These are phyloP conservation scores for Phytophthora sp. DNA, from an alignment of 352 stramenopile genomes.

Conservation along the genomic window DNA sequence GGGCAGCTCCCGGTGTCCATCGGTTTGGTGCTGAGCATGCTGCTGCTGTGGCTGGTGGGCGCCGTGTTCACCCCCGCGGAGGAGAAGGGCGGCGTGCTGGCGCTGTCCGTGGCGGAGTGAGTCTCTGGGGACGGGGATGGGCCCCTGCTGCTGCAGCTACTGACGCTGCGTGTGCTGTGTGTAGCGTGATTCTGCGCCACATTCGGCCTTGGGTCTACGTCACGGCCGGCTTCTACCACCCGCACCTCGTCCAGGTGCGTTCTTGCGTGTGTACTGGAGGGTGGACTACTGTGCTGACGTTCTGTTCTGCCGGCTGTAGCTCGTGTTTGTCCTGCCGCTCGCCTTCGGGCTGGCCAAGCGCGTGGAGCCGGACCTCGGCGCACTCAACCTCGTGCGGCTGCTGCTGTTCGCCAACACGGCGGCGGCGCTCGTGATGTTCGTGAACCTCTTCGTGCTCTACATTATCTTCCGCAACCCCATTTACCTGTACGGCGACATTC, in stretches of 20 bases:
- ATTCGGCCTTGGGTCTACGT: conserved; percentile 89
- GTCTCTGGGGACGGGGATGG: too few species aligned
- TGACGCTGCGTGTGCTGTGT: not conserved
- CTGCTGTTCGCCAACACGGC: conserved; percentile 79
- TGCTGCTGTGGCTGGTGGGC: conserved; percentile 76
- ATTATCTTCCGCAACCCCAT: conserved; percentile 80
- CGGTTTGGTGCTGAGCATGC: conserved; percentile 60
- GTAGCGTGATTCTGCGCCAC: conserved; percentile 81
- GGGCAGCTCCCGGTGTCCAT: conserved; percentile 76
- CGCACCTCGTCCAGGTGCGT: conserved; percentile 70
- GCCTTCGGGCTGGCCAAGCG: conserved; percentile 76
- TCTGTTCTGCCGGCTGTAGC: conserved; percentile 34
- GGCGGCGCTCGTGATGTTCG: conserved; percentile 75
- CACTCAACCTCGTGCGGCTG: conserved; percentile 66
- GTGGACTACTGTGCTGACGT: not conserved
- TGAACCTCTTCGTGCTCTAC: conserved; percentile 83
- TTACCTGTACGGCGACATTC: conserved; percentile 63
- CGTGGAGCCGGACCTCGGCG: conserved; percentile 76
- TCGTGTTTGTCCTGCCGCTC: conserved; percentile 67
- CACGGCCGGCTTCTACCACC: conserved; percentile 87
- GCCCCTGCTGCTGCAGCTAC: not conserved
- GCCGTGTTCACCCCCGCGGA: conserved; percentile 73
- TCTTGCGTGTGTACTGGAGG: not conserved
- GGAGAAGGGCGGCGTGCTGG: conserved; percentile 71
- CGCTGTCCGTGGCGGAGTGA: conserved; percentile 83